These are phyloP conservation scores for Chlorella sp. DNA, from an alignment of 139 green algal genomes.

Conservation along the genomic window DNA sequence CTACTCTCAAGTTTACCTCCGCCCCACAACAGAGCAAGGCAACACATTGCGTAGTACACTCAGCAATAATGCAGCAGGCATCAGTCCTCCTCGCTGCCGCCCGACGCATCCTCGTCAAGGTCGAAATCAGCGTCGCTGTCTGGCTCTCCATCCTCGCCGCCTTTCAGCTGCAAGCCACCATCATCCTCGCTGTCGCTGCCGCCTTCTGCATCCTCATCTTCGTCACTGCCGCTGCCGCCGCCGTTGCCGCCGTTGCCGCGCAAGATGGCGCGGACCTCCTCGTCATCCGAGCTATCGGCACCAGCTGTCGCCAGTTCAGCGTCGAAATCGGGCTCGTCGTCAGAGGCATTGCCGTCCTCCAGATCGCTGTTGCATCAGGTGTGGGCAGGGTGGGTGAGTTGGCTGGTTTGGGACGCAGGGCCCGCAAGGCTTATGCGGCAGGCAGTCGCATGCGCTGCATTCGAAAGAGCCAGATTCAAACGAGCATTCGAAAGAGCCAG, in stretches of 20 bases:
- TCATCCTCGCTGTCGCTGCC: constrained; percentile 40
- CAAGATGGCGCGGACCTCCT: constrained; percentile 5
- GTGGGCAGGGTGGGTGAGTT: not conserved
- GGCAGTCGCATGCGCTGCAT: too few species aligned
- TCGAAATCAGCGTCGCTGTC: constrained; percentile 20
- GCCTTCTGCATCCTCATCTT: constrained; percentile 39
- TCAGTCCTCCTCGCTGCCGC: not conserved
- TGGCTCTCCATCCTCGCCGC: not conserved
- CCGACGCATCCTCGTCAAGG: constrained; percentile 18
- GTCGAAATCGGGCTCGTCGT: constrained; percentile 49
- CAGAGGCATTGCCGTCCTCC: constrained; percentile 41
- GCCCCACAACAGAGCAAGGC: too few species aligned
- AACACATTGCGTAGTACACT: too few species aligned
- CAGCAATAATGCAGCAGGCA: not conserved
- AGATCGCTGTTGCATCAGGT: constrained; percentile 29
- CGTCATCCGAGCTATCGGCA: not conserved
- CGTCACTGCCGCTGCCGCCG: constrained; percentile 38
- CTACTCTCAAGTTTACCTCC: too few species aligned
- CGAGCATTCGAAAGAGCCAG: not conserved
- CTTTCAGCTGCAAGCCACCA: constrained; percentile 33
- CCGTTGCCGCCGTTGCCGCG: constrained; percentile 9
- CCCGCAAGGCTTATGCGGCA: too few species aligned
- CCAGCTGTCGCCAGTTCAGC: constrained; percentile 21
- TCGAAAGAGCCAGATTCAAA: not conserved
- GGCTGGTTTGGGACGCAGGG: too few species aligned